Percentiles rank a stretch among this genome's conserved stretches.
These are phyloP conservation scores for Rhizomucor pusillus DNA, from an alignment of 371 early-diverging fungal genomes.

Conservation along the genomic window DNA sequence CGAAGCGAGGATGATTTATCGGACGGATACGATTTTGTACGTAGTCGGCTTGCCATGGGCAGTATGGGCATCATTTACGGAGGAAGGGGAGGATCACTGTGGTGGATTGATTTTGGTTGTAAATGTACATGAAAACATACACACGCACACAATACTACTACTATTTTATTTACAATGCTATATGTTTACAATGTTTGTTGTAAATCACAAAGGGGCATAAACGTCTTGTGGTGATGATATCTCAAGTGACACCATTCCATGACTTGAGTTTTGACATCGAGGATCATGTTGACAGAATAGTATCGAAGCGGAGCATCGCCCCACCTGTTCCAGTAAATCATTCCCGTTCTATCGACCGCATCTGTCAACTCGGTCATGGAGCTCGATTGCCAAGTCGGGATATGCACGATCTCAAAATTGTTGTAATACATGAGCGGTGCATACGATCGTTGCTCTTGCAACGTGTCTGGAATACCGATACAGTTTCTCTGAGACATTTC, in stretches of 20 bases:
- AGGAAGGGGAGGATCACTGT: conserved; percentile 28
- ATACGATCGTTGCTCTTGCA: conserved; percentile 7
- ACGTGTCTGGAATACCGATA: conserved; percentile 7
- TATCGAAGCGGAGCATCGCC: conserved; percentile 24
- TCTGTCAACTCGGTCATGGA: conserved; percentile 9
- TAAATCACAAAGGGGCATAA: conserved; percentile 4
- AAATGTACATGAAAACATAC: neutral
- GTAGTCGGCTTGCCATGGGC: conserved; percentile 36
- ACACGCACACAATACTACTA: too few relatives aligned
- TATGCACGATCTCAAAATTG: conserved; percentile 22
- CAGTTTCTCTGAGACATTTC: conserved; percentile 11
- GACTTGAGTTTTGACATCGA: conserved; percentile 9
- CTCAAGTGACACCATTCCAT: conserved; percentile 19
- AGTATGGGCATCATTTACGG: conserved; percentile 43
- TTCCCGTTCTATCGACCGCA: conserved; percentile 11
- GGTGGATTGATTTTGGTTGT: conserved; percentile 50
- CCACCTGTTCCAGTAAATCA: conserved; percentile 23
- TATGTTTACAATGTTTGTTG: too few relatives aligned
- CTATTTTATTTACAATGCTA: too few relatives aligned
- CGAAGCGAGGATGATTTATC: conserved; percentile 42
- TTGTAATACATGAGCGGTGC: conserved; percentile 18
- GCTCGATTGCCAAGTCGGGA: conserved; percentile 17
- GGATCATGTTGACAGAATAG: conserved; percentile 17
- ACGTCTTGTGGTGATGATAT: conserved; percentile 17
- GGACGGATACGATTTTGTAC: conserved; percentile 44